A percentile compares a stretch with the other conserved stretches of the same genome.
phyloP scores from a whole-genome alignment of 805 yeast species.

The Teunomyces funiuensis region DNA sequence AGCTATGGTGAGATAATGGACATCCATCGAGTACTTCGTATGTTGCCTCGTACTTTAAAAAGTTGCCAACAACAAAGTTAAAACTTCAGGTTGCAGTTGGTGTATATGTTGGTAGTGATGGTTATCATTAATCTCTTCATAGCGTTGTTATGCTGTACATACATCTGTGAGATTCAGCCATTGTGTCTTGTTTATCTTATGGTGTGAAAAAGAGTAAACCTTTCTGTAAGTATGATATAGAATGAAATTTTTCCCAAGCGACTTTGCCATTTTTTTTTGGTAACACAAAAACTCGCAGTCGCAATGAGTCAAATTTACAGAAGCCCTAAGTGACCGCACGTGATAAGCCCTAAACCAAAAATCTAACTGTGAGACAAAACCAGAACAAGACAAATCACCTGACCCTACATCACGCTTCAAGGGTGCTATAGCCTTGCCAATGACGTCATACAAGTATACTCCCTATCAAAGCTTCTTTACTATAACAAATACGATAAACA shows the following conservation, averaged over 20 bases:
- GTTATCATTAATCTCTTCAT: not conserved
- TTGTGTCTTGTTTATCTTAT: slow-evolving; percentile 39
- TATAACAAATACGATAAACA: not conserved
- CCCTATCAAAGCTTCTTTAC: not conserved
- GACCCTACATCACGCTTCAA: not conserved
- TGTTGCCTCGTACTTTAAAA: too few relatives aligned
- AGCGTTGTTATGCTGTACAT: slow-evolving; percentile 44
- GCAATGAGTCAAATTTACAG: slow-evolving; percentile 7
- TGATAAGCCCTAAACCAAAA: slow-evolving; percentile 17
- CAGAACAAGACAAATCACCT: slow-evolving; percentile 1
- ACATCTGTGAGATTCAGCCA: slow-evolving; percentile 99
- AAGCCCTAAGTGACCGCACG: slow-evolving; percentile 15
- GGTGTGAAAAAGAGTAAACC: slow-evolving; percentile 9
- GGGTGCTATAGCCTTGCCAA: too few relatives aligned
- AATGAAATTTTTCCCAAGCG: slow-evolving; percentile 5
- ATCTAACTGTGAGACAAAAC: too few relatives aligned
- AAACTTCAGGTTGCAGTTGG: too few relatives aligned
- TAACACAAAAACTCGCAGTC: not conserved
- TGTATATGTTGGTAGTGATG: not conserved
- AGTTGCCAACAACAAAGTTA: too few relatives aligned
- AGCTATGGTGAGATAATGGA: not conserved
- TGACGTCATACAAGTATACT: not conserved
- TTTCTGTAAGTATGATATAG: slow-evolving; percentile 4
- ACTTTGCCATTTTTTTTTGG: slow-evolving; percentile 6
- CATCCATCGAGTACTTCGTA: too few relatives aligned